Conservation (phyloP, 2,329 filamentous ascomycete genomes). For the Pleurostoma richardsiae region DNA sequence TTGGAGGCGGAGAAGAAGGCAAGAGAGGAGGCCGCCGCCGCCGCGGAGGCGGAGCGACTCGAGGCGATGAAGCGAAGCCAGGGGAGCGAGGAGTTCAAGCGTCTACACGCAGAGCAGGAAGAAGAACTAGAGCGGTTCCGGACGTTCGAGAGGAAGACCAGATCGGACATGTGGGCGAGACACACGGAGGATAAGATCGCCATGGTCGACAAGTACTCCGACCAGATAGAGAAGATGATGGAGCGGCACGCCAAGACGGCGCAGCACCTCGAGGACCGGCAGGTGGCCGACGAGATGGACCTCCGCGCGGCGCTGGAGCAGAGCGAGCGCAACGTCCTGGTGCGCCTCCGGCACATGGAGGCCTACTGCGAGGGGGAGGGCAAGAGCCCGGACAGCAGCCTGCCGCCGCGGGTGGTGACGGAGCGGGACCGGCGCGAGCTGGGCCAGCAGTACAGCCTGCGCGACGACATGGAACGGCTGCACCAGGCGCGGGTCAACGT, state of each 20-base stretch:
- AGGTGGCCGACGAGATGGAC: conserved; percentile 59
- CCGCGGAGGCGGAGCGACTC: conserved; percentile 32
- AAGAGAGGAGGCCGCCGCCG: conserved; percentile 34
- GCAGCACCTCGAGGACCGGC: conserved; percentile 53
- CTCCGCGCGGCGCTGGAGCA: conserved; percentile 48
- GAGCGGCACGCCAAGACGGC: conserved; percentile 49
- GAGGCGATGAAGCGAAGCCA: conserved; percentile 41
- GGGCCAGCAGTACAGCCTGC: conserved; percentile 55
- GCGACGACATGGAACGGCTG: conserved; percentile 53
- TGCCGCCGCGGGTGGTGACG: conserved; percentile 50
- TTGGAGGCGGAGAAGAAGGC: conserved; percentile 40
- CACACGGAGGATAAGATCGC: conserved; percentile 43
- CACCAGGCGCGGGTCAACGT: conserved; percentile 60
- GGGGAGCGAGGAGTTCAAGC: conserved; percentile 36
- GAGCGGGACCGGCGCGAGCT: conserved; percentile 55
- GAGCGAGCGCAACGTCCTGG: conserved; percentile 49
- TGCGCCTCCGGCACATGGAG: conserved; percentile 61
- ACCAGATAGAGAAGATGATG: conserved; percentile 45
- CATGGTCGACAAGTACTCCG: conserved; percentile 40
- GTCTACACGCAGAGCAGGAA: conserved; percentile 37
- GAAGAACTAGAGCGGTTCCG: conserved; percentile 49
- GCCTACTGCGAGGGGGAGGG: conserved; percentile 56
- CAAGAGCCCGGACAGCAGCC: conserved; percentile 24
- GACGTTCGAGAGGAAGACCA: conserved; percentile 41
- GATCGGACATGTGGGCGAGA: conserved; percentile 43